A percentile compares a stretch with the other conserved stretches of the same genome.
Evolutionary conservation across 352 stramenopile genomes (phyloP).

Genomic region (Pythium aphanidermatum): DNA sequence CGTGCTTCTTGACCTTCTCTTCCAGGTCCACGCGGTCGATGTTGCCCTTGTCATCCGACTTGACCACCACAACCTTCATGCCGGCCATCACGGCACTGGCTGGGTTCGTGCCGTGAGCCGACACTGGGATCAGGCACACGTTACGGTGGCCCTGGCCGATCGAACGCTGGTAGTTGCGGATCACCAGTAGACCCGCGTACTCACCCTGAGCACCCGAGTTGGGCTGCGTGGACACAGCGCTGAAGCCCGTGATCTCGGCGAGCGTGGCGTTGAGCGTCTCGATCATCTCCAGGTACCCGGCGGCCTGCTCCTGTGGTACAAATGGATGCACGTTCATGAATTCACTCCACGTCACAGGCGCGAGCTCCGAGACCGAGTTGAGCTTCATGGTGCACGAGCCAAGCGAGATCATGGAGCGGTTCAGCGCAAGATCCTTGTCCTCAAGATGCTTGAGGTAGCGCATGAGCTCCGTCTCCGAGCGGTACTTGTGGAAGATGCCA

Average conservation of each 20-base stretch:
- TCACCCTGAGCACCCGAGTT: constrained; percentile 98
- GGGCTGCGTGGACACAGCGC: constrained; percentile 95
- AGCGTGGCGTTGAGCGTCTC: constrained; percentile 94
- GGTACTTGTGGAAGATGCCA: constrained; percentile 96
- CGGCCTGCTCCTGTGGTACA: constrained; percentile 91
- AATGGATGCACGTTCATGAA: constrained; percentile 99
- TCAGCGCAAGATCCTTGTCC: constrained; percentile 98
- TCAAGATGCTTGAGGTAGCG: constrained; percentile 98
- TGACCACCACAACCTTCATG: constrained; percentile 97
- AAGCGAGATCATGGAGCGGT: constrained; percentile 99
- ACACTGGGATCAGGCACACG: constrained; percentile 98
- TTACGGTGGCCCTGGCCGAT: constrained; percentile 93
- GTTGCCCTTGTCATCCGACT: constrained; percentile 95
- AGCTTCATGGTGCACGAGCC: constrained; percentile 99
- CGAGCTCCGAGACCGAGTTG: constrained; percentile 96
- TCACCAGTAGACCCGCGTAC: constrained; percentile 96
- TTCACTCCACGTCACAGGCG: constrained; percentile 96
- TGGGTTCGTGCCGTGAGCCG: constrained; percentile 98
- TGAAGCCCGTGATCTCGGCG: constrained; percentile 98
- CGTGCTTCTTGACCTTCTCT: constrained; percentile 94
- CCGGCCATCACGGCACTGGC: constrained; percentile 96
- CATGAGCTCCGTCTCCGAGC: constrained; percentile 93
- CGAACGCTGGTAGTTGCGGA: constrained; percentile 94
- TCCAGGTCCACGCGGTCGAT: constrained; percentile 95
- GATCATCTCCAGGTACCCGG: constrained; percentile 97